phyloP scores from a whole-genome alignment of 1,139 yeast genomes.

The Saccharomyces hybrid region DNA sequence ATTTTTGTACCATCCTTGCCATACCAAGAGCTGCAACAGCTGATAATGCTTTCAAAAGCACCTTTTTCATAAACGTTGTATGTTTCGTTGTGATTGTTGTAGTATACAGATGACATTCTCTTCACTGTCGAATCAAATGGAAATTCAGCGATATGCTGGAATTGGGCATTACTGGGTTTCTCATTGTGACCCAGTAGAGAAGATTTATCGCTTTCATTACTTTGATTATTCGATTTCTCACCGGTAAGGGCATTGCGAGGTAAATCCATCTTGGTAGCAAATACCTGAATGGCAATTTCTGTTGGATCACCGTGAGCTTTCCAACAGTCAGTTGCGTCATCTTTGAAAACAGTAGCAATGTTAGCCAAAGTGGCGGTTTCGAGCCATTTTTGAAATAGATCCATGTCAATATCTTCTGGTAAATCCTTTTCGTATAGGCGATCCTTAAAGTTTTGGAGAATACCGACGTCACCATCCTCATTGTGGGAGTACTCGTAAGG shows the following conservation, averaged over 20 bases:
- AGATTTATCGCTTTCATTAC: too few species aligned
- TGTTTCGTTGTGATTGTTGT: conserved; percentile 47
- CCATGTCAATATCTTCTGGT: conserved; percentile 32
- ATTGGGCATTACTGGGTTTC: conserved; percentile 8
- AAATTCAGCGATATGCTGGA: conserved; percentile 47
- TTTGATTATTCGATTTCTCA: conserved; percentile 40
- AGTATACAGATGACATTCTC: conserved; percentile 73
- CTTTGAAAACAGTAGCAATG: conserved; percentile 64
- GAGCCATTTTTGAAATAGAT: conserved; percentile 46
- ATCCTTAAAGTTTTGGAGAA: conserved; percentile 41
- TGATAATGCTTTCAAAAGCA: conserved; percentile 70
- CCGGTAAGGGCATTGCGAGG: conserved; percentile 68
- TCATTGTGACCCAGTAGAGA: too few species aligned
- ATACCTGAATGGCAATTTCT: conserved; percentile 81
- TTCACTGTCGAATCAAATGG: conserved; percentile 85
- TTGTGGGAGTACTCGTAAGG: conserved; percentile 47
- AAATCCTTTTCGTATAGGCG: conserved; percentile 36
- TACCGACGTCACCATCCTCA: conserved; percentile 41
- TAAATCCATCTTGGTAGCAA: conserved; percentile 38
- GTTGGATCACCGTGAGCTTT: conserved; percentile 89
- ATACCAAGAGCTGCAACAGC: conserved; percentile 54
- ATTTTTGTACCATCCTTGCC: conserved; percentile 37
- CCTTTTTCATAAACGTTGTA: conserved; percentile 72
- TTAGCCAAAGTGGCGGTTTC: conserved; percentile 79
- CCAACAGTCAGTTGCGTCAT: conserved; percentile 40